Conservation (phyloP, 192 early-diverging fungal species). For the Coemansia sp. region DNA sequence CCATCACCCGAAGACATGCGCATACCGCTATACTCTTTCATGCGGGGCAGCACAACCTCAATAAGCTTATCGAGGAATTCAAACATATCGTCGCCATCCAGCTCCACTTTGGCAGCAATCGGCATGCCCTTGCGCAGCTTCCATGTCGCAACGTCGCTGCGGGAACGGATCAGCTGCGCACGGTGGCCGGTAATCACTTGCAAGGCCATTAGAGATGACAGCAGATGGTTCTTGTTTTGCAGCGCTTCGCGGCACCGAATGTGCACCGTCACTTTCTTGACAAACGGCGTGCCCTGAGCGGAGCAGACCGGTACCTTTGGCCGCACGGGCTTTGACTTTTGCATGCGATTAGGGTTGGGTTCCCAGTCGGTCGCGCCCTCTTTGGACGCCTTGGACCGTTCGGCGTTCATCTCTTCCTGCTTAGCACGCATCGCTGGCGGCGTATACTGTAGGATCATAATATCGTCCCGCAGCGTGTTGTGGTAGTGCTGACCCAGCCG, state of each 20-base stretch:
- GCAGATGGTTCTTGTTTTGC: constrained; percentile 82
- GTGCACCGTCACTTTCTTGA: constrained; percentile 77
- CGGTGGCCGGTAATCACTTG: constrained; percentile 82
- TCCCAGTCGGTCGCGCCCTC: constrained; percentile 28
- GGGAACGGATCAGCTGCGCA: constrained; percentile 80
- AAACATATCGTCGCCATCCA: constrained; percentile 86
- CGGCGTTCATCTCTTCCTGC: constrained; percentile 32
- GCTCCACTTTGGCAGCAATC: constrained; percentile 76
- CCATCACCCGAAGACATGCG: constrained; percentile 72
- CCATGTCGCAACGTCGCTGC: constrained; percentile 73
- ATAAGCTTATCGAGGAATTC: constrained; percentile 92
- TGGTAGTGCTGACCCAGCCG: constrained; percentile 75
- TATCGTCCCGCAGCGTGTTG: constrained; percentile 71
- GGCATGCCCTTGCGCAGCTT: constrained; percentile 93
- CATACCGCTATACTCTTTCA: constrained; percentile 89
- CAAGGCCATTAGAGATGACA: constrained; percentile 89
- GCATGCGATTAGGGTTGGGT: constrained; percentile 53
- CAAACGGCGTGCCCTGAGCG: constrained; percentile 63
- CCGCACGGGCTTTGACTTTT: constrained; percentile 50
- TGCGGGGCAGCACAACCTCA: constrained; percentile 90
- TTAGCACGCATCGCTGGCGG: constrained; percentile 57
- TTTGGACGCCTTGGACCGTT: constrained; percentile 27
- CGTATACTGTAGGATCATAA: constrained; percentile 71
- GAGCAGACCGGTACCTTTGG: constrained; percentile 62
- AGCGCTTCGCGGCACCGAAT: constrained; percentile 86